Base-by-base conservation (phyloP, 768 basidiomycete species). In the Pulveroboletus sp. region DNA sequence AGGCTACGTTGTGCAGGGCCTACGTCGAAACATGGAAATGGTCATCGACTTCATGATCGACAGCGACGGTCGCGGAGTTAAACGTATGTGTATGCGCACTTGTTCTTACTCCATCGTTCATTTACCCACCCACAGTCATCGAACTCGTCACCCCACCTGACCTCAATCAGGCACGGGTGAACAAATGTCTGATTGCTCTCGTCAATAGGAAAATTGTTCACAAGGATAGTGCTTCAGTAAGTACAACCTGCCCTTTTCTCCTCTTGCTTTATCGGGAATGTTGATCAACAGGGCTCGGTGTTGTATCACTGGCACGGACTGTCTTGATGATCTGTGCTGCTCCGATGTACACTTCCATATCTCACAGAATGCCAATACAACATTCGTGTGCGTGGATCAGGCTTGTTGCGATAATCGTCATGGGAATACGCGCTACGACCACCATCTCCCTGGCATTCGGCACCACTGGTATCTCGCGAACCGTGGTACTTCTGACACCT, bases 181-280 rank as follows among this genome's bases (percentile, higher is more conserved):
- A 96, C 68, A 94, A 92, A 65, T 95, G 92, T 58, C 75, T 97
- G 33, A 92, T 97, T 46, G 90, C 92, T 2, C 73, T 97, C 7
- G 92, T 94, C 5, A 86, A 86, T 62, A 78, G 89, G 43, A 95
- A 94, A 63, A 77, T 89, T 17, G 88, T 93, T 1, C 74, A 73
- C 49, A 94, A 93, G 67, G 83, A 88, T 38, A 88, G 75, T 43
- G 72, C 71, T 43, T 78, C 82, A 2, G 83, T 84, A 50, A 43
- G 81, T 58, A 33, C 7, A 0, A 2, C 2, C 8, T 13, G 0
- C 37, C 7, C 8, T 1, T 9, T 38, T 14, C 0, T 15, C 4
- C 35, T n/a, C 28, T 24, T 6, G 17, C 40, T 33, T 15, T 24
- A 47, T 9, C 32, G 11, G 17, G 26, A 14, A 24, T 36, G 18